These are phyloP conservation scores for Candida tropicalis DNA, from an alignment of 1,139 yeast genomes.

Conservation along the genomic window DNA sequence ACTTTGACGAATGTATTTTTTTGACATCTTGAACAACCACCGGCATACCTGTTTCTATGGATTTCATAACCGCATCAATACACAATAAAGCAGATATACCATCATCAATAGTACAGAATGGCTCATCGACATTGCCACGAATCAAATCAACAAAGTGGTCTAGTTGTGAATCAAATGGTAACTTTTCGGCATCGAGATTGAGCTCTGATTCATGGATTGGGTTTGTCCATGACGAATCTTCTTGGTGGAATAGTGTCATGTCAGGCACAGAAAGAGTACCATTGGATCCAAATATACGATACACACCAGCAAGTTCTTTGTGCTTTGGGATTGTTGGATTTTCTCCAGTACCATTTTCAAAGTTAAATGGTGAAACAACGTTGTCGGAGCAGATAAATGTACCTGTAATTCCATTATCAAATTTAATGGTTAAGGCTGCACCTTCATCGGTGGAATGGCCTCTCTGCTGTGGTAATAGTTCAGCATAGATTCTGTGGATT, in stretches of 20 bases:
- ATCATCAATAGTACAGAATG: slow-evolving; percentile 40
- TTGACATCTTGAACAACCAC: slow-evolving; percentile 31
- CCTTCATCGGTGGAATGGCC: slow-evolving; percentile 39
- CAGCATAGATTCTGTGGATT: slow-evolving; percentile 41
- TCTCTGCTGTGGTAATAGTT: slow-evolving; percentile 36
- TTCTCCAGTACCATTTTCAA: slow-evolving; percentile 47
- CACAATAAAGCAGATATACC: slow-evolving; percentile 39
- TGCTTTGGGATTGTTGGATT: slow-evolving; percentile 43
- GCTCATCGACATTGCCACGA: slow-evolving; percentile 26
- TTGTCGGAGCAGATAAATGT: slow-evolving; percentile 47
- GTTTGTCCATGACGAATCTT: slow-evolving; percentile 25
- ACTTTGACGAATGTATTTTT: too few species aligned
- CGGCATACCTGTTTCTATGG: slow-evolving; percentile 40
- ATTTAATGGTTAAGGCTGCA: slow-evolving; percentile 41
- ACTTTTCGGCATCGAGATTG: slow-evolving; percentile 19
- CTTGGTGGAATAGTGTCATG: slow-evolving; percentile 38
- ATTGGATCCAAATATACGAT: slow-evolving; percentile 42
- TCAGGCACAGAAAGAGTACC: slow-evolving; percentile 48
- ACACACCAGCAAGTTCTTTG: slow-evolving; percentile 36
- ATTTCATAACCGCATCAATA: slow-evolving; percentile 39
- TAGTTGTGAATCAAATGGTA: slow-evolving; percentile 44
- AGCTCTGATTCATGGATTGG: slow-evolving; percentile 21
- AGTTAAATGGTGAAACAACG: slow-evolving; percentile 44
- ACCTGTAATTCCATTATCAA: slow-evolving; percentile 42
- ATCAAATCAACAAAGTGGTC: slow-evolving; percentile 33